phyloP scores from a whole-genome alignment of 176 grass and related monocot species.

The Poa pratensis region DNA sequence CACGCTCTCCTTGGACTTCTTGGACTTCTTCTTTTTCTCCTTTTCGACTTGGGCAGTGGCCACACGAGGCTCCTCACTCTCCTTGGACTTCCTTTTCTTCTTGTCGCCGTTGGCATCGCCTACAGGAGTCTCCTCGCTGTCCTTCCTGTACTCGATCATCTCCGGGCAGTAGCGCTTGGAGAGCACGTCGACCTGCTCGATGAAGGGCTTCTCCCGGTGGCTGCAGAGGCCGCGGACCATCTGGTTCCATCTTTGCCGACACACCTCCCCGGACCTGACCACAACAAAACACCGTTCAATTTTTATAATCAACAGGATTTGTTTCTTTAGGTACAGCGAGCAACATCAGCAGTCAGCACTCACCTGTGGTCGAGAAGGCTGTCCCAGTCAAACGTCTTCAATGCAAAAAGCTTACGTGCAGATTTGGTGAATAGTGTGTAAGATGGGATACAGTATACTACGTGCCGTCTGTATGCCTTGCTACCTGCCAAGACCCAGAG shows the following conservation, averaged over 20 bases:
- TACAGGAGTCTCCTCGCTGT: constrained; percentile 32
- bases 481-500: no score
- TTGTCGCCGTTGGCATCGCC: constrained; percentile 40
- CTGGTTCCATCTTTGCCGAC: constrained; percentile 69
- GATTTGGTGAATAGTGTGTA: no score
- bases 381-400: constrained; percentile 91
- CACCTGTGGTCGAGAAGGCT: constrained; percentile 80
- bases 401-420: no score
- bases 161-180: constrained; percentile 61
- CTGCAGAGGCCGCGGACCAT: constrained; percentile 65
- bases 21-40: constrained; percentile 39
- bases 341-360: constrained; percentile 22
- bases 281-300: background rate
- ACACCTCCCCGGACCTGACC: constrained; percentile 69
- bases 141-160: constrained; percentile 70
- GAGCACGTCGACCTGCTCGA: constrained; percentile 75
- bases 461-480: no score
- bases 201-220: constrained; percentile 66
- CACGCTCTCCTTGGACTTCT: constrained; percentile 6
- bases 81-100: background rate
- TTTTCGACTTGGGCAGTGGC: no score
- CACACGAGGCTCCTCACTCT: no score
- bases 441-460: background rate
- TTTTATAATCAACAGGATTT: constrained; percentile 1
- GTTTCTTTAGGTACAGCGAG: background rate